Evolutionary conservation across 495 filamentous ascomycete species (phyloP).

Genomic region (Staphylotrichum tortipilum): DNA sequence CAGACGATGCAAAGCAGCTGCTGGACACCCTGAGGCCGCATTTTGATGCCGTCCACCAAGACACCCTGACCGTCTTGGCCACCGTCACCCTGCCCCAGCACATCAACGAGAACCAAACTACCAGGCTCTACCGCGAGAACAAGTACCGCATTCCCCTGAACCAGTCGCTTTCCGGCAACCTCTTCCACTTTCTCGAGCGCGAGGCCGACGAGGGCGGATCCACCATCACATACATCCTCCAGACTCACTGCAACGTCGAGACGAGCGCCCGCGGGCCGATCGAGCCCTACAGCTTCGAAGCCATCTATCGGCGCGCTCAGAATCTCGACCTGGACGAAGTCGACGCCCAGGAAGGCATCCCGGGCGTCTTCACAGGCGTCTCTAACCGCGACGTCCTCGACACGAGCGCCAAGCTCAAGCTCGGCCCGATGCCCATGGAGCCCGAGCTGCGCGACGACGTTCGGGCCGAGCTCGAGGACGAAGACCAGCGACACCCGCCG

Average conservation of each 20-base stretch:
- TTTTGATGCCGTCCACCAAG: constrained; percentile 66
- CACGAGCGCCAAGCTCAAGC: constrained; percentile 50
- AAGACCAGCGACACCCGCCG: constrained; percentile 65
- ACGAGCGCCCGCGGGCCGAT: constrained; percentile 67
- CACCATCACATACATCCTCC: constrained; percentile 65
- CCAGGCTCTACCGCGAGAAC: constrained; percentile 69
- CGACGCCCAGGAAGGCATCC: constrained; percentile 86
- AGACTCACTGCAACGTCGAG: constrained; percentile 62
- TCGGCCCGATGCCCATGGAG: constrained; percentile 77
- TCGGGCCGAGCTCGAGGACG: constrained; percentile 69
- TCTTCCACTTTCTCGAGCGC: constrained; percentile 80
- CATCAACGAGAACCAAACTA: constrained; percentile 57
- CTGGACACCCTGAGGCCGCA: constrained; percentile 55
- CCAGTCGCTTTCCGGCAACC: constrained; percentile 62
- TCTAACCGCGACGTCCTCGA: constrained; percentile 61
- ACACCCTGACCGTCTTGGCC: constrained; percentile 63
- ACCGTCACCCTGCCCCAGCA: constrained; percentile 68
- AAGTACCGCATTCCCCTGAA: constrained; percentile 85
- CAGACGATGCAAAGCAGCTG: constrained; percentile 61
- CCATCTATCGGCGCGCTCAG: constrained; percentile 56
- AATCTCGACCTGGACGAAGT: constrained; percentile 53
- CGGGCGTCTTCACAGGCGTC: constrained; percentile 79
- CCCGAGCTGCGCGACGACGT: constrained; percentile 69
- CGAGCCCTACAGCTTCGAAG: constrained; percentile 70
- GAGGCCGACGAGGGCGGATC: constrained; percentile 70